phyloP scores from a whole-genome alignment of 2,329 filamentous ascomycete genomes.

The Arthrobotrys conoides region DNA sequence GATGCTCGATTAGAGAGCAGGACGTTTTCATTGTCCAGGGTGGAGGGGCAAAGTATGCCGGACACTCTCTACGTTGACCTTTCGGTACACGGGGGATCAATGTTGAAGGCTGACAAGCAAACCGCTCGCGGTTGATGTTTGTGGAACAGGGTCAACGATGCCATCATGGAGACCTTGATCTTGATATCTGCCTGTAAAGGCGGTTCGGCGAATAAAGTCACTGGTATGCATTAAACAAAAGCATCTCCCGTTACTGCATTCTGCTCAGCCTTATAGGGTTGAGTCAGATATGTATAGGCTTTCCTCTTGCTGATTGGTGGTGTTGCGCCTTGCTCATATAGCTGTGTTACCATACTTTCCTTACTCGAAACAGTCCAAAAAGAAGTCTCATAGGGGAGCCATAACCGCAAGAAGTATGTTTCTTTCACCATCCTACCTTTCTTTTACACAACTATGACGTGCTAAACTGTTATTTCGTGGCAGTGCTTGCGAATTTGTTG shows the following conservation, averaged over 20 bases:
- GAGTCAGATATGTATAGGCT: constrained; percentile 36
- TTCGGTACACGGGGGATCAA: constrained; percentile 44
- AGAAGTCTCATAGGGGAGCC: constrained; percentile 95
- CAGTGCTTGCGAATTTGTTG: constrained; percentile 90
- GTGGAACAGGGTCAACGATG: constrained; percentile 84
- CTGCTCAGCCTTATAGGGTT: constrained; percentile 61
- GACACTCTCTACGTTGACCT: constrained; percentile 58
- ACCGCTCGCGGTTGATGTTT: constrained; percentile 63
- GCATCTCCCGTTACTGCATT: constrained; percentile 63
- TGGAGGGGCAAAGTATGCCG: constrained; percentile 78
- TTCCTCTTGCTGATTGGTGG: constrained; percentile 31
- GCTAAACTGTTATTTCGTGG: constrained; percentile 18
- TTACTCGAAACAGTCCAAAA: constrained; percentile 99
- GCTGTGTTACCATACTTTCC: constrained; percentile 95
- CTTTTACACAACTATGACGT: neutral
- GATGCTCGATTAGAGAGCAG: constrained; percentile 85
- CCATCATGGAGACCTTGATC: constrained; percentile 98
- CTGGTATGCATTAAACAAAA: constrained; percentile 75
- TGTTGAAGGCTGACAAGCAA: constrained; percentile 60
- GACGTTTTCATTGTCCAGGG: constrained; percentile 99
- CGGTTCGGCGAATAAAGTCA: constrained; percentile 95
- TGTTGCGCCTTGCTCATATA: constrained; percentile 66
- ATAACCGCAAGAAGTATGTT: constrained; percentile 85
- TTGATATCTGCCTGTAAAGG: constrained; percentile 99
- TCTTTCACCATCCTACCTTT: neutral